Evolutionary conservation across 2,329 filamentous ascomycete species (phyloP), one percentile per base, ranked within the genome.

Genomic region (Diaporthe vexans): DNA sequence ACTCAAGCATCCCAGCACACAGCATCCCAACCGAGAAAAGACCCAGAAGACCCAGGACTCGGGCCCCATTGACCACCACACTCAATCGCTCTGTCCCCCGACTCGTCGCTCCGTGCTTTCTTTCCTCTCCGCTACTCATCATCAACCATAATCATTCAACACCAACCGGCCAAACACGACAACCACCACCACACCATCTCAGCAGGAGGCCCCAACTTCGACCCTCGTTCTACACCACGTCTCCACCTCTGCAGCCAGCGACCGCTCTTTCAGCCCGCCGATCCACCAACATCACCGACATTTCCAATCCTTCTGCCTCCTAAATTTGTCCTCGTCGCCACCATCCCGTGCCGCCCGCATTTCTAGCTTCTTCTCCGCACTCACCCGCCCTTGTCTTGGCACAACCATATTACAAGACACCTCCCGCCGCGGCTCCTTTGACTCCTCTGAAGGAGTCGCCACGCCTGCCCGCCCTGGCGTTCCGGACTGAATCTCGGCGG

Each of bases 401-500:
- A 43, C 24, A n/a, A 29, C 48, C n/a, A 58, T 69, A 43, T 40
- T 43, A 69, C 4, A 59, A 40, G 9, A 58, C 43, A 58, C 37
- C 37, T 40, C 21, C 33, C 48, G 63, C 63, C 26, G 63, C 63
- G 63, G 63, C 71, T 59, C n/a, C 33, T 59, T 74, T 73, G 74
- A 68, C 74, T 74, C 72, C 77, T 78, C 77, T 75, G 59, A 43
- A 77, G 78, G 80, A 77, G 80, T 80, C 79, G 74, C 72, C 71
- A 71, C 77, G 81, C 75, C 78, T 79, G 83, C 83, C 83, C 84
- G 83, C 79, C 83, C 83, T 88, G 86, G 86, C 85, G 82, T 83
- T 81, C 78, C 82, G 82, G 80, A 83, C 83, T 78, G 85, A 87
- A 73, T 82, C 84, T 51, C 84, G 85, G 79, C 85, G 84, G 80